Evolutionary conservation across 2,329 filamentous ascomycete genomes (phyloP).

Genomic region (Septoria linicola): DNA sequence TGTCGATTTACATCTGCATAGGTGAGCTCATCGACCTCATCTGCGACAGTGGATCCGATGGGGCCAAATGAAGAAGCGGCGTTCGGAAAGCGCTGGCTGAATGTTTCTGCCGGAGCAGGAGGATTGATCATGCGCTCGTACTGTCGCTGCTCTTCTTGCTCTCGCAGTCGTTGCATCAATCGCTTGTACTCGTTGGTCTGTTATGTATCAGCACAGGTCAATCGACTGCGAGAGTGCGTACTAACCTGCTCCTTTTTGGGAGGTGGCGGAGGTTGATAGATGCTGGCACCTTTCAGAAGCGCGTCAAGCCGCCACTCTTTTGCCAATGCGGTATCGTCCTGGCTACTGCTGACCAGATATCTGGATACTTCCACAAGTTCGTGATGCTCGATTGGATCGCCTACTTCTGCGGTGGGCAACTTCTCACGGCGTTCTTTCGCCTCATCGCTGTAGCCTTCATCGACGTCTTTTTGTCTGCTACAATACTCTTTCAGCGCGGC

Average conservation of each 20-base stretch:
- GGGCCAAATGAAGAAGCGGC: slow-evolving; percentile 50
- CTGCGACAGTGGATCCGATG: slow-evolving; percentile 43
- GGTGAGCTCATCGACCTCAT: slow-evolving; percentile 61
- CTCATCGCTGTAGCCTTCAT: slow-evolving; percentile 13
- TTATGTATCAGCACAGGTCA: slow-evolving; percentile 16
- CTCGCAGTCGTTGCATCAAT: slow-evolving; percentile 80
- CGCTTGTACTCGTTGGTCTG: slow-evolving; percentile 80
- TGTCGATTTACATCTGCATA: slow-evolving; percentile 77
- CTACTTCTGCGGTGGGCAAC: slow-evolving; percentile 43
- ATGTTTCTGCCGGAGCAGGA: slow-evolving; percentile 55
- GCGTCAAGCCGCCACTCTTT: slow-evolving; percentile 58
- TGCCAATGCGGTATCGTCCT: slow-evolving; percentile 8
- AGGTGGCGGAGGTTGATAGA: slow-evolving; percentile 78
- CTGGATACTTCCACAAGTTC: slow-evolving; percentile 66
- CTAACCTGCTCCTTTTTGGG: slow-evolving; percentile 74
- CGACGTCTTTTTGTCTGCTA: slow-evolving; percentile 13
- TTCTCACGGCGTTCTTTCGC: slow-evolving; percentile 16
- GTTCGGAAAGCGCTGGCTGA: slow-evolving; percentile 59
- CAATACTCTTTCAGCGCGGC: slow-evolving; percentile 54
- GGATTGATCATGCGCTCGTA: slow-evolving; percentile 80
- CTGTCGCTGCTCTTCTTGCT: slow-evolving; percentile 74
- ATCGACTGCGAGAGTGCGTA: slow-evolving; percentile 18
- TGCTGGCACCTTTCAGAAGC: slow-evolving; percentile 67
- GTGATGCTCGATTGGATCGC: slow-evolving; percentile 68
- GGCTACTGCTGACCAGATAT: slow-evolving; percentile 44